Base-by-base conservation (phyloP, 1,284 basidiomycete genomes). In the Pholiota adiposa region DNA sequence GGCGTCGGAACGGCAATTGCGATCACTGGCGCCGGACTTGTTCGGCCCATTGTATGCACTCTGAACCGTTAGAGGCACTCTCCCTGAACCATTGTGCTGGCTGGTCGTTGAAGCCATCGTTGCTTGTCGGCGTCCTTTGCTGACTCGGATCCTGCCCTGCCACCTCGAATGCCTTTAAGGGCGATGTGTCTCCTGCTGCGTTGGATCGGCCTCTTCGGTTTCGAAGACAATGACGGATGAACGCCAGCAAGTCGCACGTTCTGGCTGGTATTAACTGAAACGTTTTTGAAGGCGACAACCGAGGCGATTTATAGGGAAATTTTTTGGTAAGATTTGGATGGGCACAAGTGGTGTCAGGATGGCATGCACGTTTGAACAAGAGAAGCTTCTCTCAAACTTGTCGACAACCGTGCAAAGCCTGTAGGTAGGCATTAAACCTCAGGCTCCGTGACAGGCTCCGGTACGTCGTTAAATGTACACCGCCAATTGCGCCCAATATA, bases 1-100 rank as follows among this genome's bases (percentile, higher is more conserved):
- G 54, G 57, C 41, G 48, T 54, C 40, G 40, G 27, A 33, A 41
- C 38, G 23, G 21, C 43, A 18, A 56, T 34, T 29, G 53, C 38
- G 56, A 43, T 58, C 54, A 54, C 55, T 18, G n/a, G 23, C 40
- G 33, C 57, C 63, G 63, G 60, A 25, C 58, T 62, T 53, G 60
- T 64, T 58, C 54, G 58, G 33, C 53, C 40, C 55, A 29, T 33
- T 52, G 43, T 51, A 36, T 50, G 51, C 54, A 59, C 50, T 51
- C 59, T 33, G 56, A 56, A 53, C 58, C 36, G n/a, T 16, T n/a
- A 11, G 12, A 11, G 5, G 29, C 29, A 11, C 25, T 36, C 54
- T 11, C 19, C 33, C 21, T 34, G 25, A 31, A 48, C 46, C 27
- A 48, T 29, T 31, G 44, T 4, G 44, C 16, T 48, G 23, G 46